Conservation (phyloP, 2,329 filamentous ascomycete genomes). For the Colletotrichum sp. region DNA sequence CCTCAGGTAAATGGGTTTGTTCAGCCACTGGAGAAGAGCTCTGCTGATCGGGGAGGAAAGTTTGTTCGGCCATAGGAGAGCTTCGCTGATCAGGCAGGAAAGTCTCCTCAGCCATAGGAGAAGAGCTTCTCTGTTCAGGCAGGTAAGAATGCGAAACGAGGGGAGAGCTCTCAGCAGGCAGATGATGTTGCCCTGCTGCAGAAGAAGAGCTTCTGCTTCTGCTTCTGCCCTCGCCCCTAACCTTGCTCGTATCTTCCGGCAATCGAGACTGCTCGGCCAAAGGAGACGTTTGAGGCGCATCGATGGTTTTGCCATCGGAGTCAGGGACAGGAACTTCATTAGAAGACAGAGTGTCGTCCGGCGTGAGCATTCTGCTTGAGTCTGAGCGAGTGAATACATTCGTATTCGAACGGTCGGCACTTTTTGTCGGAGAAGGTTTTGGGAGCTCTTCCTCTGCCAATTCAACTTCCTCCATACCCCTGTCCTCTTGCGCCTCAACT, state of each 20-base stretch:
- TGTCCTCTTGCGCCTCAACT: not conserved
- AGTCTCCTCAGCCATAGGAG: not conserved
- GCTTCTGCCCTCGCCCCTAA: not conserved
- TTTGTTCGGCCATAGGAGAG: not conserved
- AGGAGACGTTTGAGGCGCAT: slow-evolving; percentile 3
- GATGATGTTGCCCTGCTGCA: not conserved
- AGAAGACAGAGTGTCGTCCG: slow-evolving; percentile 56
- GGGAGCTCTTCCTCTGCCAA: slow-evolving; percentile 12
- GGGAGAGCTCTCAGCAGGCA: not conserved
- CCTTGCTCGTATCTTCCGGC: not conserved
- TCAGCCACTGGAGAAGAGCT: not conserved
- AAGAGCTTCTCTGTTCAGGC: not conserved
- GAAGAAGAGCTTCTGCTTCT: not conserved
- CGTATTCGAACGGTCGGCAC: slow-evolving; percentile 29
- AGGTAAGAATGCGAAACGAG: not conserved
- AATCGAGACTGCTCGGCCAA: not conserved
- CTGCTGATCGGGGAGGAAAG: not conserved
- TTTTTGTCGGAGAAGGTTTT: slow-evolving; percentile 7
- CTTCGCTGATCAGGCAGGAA: not conserved
- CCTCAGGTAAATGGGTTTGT: not conserved
- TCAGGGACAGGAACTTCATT: slow-evolving; percentile 6
- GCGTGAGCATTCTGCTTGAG: slow-evolving; percentile 54
- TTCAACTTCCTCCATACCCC: not conserved
- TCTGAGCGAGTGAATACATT: slow-evolving; percentile 39
- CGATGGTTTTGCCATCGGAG: slow-evolving; percentile 16